Base-by-base conservation (phyloP, 768 basidiomycete species). In the Tubosaeta brunneosetosa region DNA sequence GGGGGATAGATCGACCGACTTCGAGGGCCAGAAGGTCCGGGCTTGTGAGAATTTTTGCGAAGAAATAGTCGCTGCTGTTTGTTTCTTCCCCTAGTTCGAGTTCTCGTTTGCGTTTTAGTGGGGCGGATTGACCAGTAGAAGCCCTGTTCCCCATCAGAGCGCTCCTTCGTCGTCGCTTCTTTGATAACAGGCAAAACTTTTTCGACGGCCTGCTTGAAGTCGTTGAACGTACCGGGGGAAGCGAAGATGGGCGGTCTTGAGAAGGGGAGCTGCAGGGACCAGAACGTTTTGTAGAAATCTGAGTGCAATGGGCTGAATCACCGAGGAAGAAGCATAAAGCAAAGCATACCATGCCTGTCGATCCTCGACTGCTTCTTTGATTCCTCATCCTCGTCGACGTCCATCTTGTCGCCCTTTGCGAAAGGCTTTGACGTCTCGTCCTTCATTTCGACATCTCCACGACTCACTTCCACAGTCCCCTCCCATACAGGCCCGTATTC, bases 11-110 rank as follows among this genome's bases (percentile, higher is more conserved):
- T 51, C 36, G 27, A 61, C 76, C 46, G 47, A 92, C 93, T 79
- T 97, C 92, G 44, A 94, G 83, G 47, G 89, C 91, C 14, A 94
- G 74, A 19, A 97, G 73, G 50, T 93, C 91, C 0, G 89, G 85
- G 56, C 84, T 91, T 1, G 93, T 95, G 49, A 97, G 72, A 70
- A 92, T 94, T 69, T 94, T 97, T 34, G 93, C 90, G 62, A 94
- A 94, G 71, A 94, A 95, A 65, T 93, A 94, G 55, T 93, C 85
- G 45, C 74, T 81, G 4, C 54, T 66, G 17, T 73, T 71, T 50
- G 75, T 75, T 14, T 70, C 73, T 61, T 83, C 85, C 47, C 80
- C 77, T n/a, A 67, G 61, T 33, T 82, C 81, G 9, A 68, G 66
- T 17, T 86, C 88, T 22, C 85, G 81, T 70, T 85, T 88, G 52